Conservation (phyloP, 2,329 filamentous ascomycete genomes). For the Coniella lustricola region DNA sequence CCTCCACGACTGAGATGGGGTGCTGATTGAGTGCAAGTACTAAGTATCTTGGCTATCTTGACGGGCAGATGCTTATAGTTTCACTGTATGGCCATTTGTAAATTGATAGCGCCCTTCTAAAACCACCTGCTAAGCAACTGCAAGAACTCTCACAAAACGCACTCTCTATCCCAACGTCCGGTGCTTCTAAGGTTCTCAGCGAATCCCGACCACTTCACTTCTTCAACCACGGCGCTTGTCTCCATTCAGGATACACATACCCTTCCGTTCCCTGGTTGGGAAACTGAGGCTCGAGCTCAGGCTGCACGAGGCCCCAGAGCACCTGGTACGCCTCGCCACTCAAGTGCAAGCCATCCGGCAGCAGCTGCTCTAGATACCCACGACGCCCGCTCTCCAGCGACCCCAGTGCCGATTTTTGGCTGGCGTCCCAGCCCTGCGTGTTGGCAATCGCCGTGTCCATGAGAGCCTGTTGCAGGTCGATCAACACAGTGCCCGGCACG, state of each 20-base stretch:
- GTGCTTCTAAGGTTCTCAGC: too few relatives aligned
- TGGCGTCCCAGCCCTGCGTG: conserved; percentile 49
- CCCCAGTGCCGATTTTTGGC: conserved; percentile 35
- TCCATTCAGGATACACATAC: conserved; percentile 43
- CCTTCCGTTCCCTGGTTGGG: conserved; percentile 28
- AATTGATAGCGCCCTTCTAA: too few relatives aligned
- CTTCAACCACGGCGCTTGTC: conserved; percentile 21
- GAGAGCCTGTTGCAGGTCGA: conserved; percentile 75
- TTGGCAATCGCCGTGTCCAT: conserved; percentile 61
- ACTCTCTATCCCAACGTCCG: background rate
- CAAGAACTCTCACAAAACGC: too few relatives aligned
- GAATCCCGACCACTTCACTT: conserved; percentile 4
- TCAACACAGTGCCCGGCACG: conserved; percentile 57
- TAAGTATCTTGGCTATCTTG: too few relatives aligned
- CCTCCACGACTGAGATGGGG: too few relatives aligned
- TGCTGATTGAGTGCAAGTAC: too few relatives aligned
- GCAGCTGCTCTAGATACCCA: conserved; percentile 43
- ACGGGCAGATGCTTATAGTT: too few relatives aligned
- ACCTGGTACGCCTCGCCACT: conserved; percentile 46
- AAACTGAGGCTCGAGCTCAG: conserved; percentile 42
- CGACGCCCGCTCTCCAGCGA: conserved; percentile 44
- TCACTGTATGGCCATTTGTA: too few relatives aligned
- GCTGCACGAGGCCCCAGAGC: conserved; percentile 40
- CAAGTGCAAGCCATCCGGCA: conserved; percentile 55
- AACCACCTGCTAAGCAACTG: too few relatives aligned